Conservation (phyloP, 768 basidiomycete species). For the Pleurotus ostreatus region DNA sequence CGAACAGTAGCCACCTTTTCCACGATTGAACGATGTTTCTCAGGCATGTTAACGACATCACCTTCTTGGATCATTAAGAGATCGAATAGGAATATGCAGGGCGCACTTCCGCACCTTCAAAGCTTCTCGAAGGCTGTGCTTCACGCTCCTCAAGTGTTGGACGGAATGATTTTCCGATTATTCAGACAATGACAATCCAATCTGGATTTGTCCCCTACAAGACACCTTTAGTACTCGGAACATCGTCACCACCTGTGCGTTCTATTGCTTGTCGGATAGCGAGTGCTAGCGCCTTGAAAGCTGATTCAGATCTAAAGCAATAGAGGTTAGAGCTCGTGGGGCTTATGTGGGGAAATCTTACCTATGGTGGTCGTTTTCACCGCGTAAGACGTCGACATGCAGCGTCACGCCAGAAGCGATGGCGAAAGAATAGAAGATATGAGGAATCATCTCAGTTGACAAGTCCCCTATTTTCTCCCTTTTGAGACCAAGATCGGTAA, state of each 20-base stretch:
- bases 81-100: no score
- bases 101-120: no score
- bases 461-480: constrained; percentile 93
- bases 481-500: constrained; percentile 82
- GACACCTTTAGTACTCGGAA: constrained; percentile 97
- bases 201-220: constrained; percentile 32
- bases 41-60: no score
- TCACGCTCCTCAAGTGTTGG: no score
- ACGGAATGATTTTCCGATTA: no score
- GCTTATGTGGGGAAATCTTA: constrained; percentile 29
- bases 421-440: constrained; percentile 97
- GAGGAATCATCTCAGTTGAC: constrained; percentile 97
- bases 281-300: constrained; percentile 95
- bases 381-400: constrained; percentile 90
- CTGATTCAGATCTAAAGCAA: constrained; percentile 78
- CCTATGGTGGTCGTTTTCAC: constrained; percentile 98
- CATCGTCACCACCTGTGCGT: constrained; percentile 81
- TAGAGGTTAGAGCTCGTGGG: neutral
- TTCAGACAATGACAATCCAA: no score
- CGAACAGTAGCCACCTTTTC: no score
- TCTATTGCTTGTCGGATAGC: constrained; percentile 95
- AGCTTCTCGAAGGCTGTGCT: no score
- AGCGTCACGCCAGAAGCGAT: constrained; percentile 92
- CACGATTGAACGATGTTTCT: no score
- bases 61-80: no score